Evolutionary conservation across 2,329 filamentous ascomycete genomes (phyloP), one percentile per base, ranked within the genome.

Genomic region (Raffaelea arxii): DNA sequence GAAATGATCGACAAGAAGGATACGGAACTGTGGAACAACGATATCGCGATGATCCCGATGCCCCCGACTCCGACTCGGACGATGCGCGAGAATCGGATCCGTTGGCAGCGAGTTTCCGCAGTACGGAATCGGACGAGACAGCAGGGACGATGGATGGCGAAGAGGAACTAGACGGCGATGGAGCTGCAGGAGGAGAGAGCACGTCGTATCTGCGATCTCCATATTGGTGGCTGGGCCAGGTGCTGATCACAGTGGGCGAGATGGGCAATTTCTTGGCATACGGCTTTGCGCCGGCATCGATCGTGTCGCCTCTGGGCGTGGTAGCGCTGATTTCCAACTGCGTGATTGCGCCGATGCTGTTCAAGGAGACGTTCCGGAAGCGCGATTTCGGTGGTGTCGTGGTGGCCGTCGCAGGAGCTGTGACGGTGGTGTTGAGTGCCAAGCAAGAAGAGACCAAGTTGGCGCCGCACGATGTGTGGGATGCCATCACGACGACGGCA

Each of bases 231-330:
- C 68, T 82, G 25, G 92, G 92, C 19, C 91, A 97, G 54, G 76
- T 94, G 16, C 73, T 98, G 49, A 98, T 98, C 78, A 88, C 83
- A 1, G 69, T 95, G 22, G 92, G 92, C 48, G 92, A 98, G 68
- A 84, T 86, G 60, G 92, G 92, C 44, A 98, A 98, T 63, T 98
- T 98, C 60, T 69, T 98, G 52, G 92, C 92, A 1, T 98, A 98
- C 59, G 92, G 92, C 22, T 98, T 98, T 62, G 92, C 92, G 25
- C 92, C 92, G 4, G 92, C 92, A 7, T 97, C 92, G 14, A 96
- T 98, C 57, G 92, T 98, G 37, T 96, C 90, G 27, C 92, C 92
- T 0, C 72, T 98, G 6, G 92, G 92, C 10, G 92, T 98, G n/a
- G 92, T 98, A 12, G 92, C 92, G 2, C 71, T 98, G 51, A 82